Conservation (phyloP, 768 basidiomycete species). For the Suillus tomentosus region DNA sequence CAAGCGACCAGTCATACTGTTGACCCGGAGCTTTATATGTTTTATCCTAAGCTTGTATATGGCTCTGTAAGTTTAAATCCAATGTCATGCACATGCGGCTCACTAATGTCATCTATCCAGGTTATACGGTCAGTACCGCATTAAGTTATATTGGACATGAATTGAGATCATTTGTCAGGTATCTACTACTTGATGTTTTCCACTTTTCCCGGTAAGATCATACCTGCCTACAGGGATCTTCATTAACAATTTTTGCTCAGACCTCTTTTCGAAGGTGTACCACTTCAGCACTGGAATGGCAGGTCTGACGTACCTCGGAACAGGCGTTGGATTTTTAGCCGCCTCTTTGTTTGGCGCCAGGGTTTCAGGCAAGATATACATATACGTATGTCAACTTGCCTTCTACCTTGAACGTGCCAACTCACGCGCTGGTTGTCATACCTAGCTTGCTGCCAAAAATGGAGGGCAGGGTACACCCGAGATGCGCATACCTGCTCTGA, state of each 20-base stretch:
- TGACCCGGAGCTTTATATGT: conserved; percentile 64
- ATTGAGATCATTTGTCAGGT: conserved; percentile 26
- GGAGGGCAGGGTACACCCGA: conserved; percentile 72
- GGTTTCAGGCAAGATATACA: conserved; percentile 48
- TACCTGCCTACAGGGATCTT: conserved; percentile 7
- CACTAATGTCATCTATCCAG: conserved; percentile 27
- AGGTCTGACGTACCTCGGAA: conserved; percentile 55
- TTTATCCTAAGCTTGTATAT: conserved; percentile 73
- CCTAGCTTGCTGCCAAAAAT: conserved; percentile 51
- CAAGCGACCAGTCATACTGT: conserved; percentile 57
- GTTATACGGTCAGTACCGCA: conserved; percentile 52
- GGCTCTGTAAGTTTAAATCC: conserved; percentile 58
- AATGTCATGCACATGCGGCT: background rate
- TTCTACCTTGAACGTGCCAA: background rate
- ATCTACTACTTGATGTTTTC: conserved; percentile 76
- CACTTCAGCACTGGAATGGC: conserved; percentile 52
- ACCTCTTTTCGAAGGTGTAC: conserved; percentile 49
- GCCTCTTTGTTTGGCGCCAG: conserved; percentile 54
- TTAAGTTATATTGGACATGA: background rate
- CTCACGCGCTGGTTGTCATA: background rate
- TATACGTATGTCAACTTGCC: conserved; percentile 38
- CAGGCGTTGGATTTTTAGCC: conserved; percentile 55
- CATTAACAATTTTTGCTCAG: conserved; percentile 23
- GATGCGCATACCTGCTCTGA: conserved; percentile 71
- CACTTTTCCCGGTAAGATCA: conserved; percentile 58